A percentile compares a stretch with the other conserved stretches of the same genome.
phyloP scores from a whole-genome alignment of 305 asterid genomes.

The Coffea humblotiana region DNA sequence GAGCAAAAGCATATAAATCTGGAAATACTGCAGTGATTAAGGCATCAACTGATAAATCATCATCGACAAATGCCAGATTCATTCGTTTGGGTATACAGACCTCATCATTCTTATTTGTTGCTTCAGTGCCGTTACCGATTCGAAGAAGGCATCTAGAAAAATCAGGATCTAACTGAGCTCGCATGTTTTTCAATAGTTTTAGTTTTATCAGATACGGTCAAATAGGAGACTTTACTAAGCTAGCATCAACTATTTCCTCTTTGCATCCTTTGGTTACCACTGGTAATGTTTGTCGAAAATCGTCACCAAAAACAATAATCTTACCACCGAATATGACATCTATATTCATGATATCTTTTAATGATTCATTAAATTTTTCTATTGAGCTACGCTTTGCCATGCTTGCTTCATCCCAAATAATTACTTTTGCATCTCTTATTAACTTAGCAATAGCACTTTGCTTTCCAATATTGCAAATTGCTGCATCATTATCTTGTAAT shows the following conservation, averaged over 20 bases:
- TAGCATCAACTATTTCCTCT: not conserved
- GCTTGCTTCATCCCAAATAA: conserved; percentile 17
- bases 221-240: not conserved
- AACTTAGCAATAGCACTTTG: not conserved
- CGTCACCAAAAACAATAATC: not conserved
- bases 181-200: not conserved
- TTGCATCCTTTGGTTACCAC: not conserved
- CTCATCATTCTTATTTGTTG: not conserved
- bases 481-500: not conserved
- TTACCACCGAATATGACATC: not conserved
- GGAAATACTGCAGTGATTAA: not conserved
- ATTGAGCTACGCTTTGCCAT: conserved; percentile 1
- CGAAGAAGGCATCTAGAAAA: not conserved
- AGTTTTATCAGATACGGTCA: not conserved
- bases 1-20: too few relatives aligned
- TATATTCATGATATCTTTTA: not conserved
- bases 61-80: not conserved
- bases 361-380: not conserved
- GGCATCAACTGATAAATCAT: not conserved
- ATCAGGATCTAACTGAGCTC: not conserved
- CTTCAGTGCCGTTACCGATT: not conserved
- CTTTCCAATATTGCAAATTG: not conserved
- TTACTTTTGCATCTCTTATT: not conserved
- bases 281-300: not conserved
- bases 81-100: not conserved